Evolutionary conservation across 768 basidiomycete species (phyloP).

Genomic region (Tricholoma terreum): DNA sequence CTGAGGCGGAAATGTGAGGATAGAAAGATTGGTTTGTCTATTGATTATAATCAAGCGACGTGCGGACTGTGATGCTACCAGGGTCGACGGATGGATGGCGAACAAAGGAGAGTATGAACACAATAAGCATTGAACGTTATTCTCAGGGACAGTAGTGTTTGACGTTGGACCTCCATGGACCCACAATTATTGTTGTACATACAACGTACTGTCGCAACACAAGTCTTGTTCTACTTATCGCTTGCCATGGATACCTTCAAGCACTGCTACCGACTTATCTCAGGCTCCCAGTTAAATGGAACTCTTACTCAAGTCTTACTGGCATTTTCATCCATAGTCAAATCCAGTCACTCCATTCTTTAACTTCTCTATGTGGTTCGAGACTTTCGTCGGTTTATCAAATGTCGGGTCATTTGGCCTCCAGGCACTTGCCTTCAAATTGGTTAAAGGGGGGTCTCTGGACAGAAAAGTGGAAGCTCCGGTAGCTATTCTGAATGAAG

Average conservation of each 20-base stretch:
- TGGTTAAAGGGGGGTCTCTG: neutral
- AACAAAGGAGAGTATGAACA: no score
- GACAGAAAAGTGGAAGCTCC: neutral
- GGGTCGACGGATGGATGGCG: no score
- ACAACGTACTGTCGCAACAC: no score
- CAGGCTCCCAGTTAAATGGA: neutral
- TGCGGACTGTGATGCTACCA: no score
- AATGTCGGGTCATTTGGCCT: neutral
- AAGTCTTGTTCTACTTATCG: neutral
- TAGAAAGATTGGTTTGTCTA: neutral
- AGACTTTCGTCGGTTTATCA: neutral
- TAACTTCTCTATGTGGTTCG: neutral
- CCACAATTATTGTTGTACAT: no score
- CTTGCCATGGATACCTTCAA: neutral
- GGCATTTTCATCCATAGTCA: neutral
- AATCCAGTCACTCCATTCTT: neutral
- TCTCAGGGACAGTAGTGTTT: neutral
- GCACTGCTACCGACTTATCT: neutral
- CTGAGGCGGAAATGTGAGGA: neutral
- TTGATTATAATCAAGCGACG: no score
- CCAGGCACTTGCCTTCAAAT: neutral
- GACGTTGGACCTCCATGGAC: no score
- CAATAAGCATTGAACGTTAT: neutral
- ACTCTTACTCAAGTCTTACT: no score
- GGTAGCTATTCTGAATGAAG: neutral